Evolutionary conservation across 768 basidiomycete genomes (phyloP).

Genomic region (Leccinum disarticulatum): DNA sequence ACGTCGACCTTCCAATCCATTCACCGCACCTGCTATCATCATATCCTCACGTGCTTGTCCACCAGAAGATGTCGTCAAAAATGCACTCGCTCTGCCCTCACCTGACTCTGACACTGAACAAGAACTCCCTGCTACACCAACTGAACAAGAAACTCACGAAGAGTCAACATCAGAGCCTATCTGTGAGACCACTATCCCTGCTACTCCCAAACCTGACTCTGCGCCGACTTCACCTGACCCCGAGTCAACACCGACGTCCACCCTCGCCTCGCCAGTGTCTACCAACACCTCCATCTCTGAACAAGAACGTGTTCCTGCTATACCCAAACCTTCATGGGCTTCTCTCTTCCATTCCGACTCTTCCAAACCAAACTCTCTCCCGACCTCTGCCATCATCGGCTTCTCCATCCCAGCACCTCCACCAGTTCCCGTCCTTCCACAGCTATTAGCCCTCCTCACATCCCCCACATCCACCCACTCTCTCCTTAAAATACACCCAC

Average conservation of each 20-base stretch:
- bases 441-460: conserved; percentile 55
- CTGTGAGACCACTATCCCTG: too few relatives aligned
- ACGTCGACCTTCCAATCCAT: conserved; percentile 63
- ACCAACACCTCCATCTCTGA: conserved; percentile 55
- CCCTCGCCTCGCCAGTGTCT: conserved; percentile 57
- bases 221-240: too few relatives aligned
- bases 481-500: conserved; percentile 48
- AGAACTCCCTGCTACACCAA: too few relatives aligned
- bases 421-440: conserved; percentile 38
- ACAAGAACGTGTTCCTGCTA: conserved; percentile 12
- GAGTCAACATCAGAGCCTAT: conserved; percentile 25
- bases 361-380: conserved; percentile 50
- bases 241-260: conserved; percentile 37
- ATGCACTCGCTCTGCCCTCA: conserved; percentile 52
- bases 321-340: conserved; percentile 71
- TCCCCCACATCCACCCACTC: conserved; percentile 32
- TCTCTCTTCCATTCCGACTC: conserved; percentile 58
- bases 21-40: conserved; percentile 66
- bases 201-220: too few relatives aligned
- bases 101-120: conserved; percentile 42
- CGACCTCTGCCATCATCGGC: conserved; percentile 70
- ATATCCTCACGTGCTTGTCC: conserved; percentile 66
- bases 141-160: too few relatives aligned
- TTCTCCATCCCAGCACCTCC: conserved; percentile 64
- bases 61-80: conserved; percentile 54